These are phyloP conservation scores for Lanmaoa pseudosensibilis DNA, from an alignment of 768 basidiomycete genomes.

Conservation along the genomic window DNA sequence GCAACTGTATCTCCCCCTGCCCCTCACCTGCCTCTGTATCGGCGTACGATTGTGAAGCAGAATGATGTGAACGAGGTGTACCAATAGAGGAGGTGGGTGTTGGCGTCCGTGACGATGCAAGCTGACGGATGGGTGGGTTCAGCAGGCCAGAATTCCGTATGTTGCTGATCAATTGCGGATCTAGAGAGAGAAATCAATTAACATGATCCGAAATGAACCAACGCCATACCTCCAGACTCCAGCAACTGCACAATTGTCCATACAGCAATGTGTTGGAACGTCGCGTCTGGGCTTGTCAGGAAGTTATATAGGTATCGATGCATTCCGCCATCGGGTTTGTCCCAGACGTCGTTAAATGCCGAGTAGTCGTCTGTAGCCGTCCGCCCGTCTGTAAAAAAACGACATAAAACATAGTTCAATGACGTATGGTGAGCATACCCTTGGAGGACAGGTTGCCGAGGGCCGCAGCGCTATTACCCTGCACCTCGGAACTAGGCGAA, in stretches of 20 bases:
- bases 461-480: conserved; percentile 97
- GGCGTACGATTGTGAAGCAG: conserved; percentile 69
- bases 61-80: conserved; percentile 70
- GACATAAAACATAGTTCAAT: not conserved
- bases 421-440: conserved; percentile 45
- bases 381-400: conserved; percentile 59
- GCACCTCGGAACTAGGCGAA: conserved; percentile 95
- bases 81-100: conserved; percentile 73
- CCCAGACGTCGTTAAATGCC: conserved; percentile 98
- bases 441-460: conserved; percentile 97
- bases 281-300: conserved; percentile 89
- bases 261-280: conserved; percentile 99
- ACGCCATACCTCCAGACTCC: conserved; percentile 80
- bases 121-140: conserved; percentile 81
- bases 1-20: conserved; percentile 85
- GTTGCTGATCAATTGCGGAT: conserved; percentile 86
- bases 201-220: not conserved
- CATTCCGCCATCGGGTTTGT: conserved; percentile 96
- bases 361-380: conserved; percentile 85
- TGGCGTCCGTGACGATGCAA: conserved; percentile 69
- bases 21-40: conserved; percentile 87
- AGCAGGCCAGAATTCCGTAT: conserved; percentile 83
- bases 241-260: conserved; percentile 99
- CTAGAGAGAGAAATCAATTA: conserved; percentile 37
- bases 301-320: conserved; percentile 94